Evolutionary conservation across 208 protist genomes (phyloP).

Genomic region (Angomonas deanei): DNA sequence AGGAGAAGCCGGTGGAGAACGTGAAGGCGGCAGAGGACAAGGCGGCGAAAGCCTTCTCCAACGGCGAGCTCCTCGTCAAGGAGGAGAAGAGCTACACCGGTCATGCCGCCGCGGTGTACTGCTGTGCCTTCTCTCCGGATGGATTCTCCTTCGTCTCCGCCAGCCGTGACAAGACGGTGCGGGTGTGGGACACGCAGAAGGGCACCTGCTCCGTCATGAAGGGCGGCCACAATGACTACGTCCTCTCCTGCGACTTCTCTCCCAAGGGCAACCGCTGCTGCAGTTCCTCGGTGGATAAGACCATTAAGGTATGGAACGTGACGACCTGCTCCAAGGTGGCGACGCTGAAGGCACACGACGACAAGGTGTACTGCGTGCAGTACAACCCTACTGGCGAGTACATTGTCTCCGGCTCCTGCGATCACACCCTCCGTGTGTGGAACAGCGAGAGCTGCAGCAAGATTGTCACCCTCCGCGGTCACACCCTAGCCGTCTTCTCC

Average conservation of each 20-base stretch:
- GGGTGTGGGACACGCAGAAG: conserved; percentile 59
- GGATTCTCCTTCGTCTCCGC: conserved; percentile 70
- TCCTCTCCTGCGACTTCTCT: conserved; percentile 85
- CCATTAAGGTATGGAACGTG: conserved; percentile 81
- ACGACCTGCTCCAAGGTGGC: conserved; percentile 53
- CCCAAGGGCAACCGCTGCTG: conserved; percentile 76
- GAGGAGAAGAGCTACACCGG: conserved; percentile 48
- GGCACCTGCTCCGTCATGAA: conserved; percentile 71
- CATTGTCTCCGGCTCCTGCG: conserved; percentile 81
- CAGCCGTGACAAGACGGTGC: conserved; percentile 77
- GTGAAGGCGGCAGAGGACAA: neutral
- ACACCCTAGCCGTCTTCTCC: conserved; percentile 75
- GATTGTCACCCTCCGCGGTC: conserved; percentile 56
- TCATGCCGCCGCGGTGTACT: conserved; percentile 74
- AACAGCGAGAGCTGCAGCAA: conserved; percentile 58
- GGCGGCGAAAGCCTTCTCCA: conserved; percentile 32
- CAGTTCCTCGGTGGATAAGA: conserved; percentile 68
- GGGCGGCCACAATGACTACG: conserved; percentile 85
- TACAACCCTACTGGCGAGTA: conserved; percentile 86
- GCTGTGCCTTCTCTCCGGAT: conserved; percentile 73
- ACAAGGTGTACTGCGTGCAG: conserved; percentile 88
- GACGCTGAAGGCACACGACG: conserved; percentile 93
- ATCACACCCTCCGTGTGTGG: conserved; percentile 80
- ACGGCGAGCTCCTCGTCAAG: conserved; percentile 50
- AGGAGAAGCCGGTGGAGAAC: conserved; percentile 7